Evolutionary conservation across 73 alveolate species (phyloP).

Genomic region (Uronychia setigera): DNA sequence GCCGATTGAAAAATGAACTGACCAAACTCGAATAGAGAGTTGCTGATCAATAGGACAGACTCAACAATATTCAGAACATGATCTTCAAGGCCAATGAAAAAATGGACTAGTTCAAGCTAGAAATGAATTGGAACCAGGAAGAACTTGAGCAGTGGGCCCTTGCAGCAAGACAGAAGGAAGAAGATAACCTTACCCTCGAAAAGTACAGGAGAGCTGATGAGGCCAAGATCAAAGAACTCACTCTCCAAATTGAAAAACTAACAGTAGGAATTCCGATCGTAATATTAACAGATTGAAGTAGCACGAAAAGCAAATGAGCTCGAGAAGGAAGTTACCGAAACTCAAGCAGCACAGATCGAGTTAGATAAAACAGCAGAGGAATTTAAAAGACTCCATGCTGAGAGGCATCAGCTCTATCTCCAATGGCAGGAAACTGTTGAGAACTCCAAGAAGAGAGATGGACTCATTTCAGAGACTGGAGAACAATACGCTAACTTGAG

Average conservation of each 20-base stretch:
- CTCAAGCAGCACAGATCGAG: constrained; percentile 99
- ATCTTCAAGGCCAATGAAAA: constrained; percentile 98
- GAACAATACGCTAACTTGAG: constrained; percentile 90
- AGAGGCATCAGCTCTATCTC: constrained; percentile 93
- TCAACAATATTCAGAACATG: constrained; percentile 94
- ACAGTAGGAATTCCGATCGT: constrained; percentile 81
- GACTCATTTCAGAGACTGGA: constrained; percentile 89
- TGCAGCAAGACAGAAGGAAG: constrained; percentile 99
- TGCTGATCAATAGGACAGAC: constrained; percentile 93
- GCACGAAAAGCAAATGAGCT: constrained; percentile 81
- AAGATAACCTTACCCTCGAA: constrained; percentile 98
- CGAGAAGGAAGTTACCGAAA: constrained; percentile 96
- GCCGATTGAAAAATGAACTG: constrained; percentile 84
- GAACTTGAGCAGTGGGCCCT: constrained; percentile 99
- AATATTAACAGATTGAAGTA: constrained; percentile 63
- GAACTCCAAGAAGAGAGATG: constrained; percentile 84
- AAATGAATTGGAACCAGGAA: constrained; percentile 99
- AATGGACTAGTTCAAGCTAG: constrained; percentile 97
- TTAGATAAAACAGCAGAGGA: constrained; percentile 99
- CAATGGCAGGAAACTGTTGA: constrained; percentile 94
- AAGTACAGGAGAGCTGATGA: constrained; percentile 99
- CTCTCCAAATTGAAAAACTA: constrained; percentile 90
- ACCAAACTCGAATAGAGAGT: constrained; percentile 74
- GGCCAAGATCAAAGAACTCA: constrained; percentile 98
- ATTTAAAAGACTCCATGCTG: constrained; percentile 95